Percentiles rank a stretch among this genome's conserved stretches.
phyloP scores from a whole-genome alignment of 2,329 filamentous ascomycete genomes.

The Phoma sp. region DNA sequence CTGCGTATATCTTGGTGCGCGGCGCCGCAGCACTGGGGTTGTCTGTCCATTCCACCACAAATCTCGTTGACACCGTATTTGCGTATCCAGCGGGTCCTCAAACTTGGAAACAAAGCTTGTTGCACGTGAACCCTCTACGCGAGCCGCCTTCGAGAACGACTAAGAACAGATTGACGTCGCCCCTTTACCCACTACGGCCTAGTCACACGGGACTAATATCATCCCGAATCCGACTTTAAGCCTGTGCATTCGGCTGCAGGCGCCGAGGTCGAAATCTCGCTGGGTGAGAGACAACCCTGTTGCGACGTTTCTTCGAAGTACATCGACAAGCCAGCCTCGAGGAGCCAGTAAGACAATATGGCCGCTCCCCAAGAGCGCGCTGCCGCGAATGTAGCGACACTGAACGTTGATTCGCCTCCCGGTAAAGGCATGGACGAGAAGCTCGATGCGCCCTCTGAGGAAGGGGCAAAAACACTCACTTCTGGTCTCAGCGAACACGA shows the following conservation, averaged over 20 bases:
- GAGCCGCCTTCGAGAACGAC: slow-evolving; percentile 8
- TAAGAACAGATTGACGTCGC: slow-evolving; percentile 9
- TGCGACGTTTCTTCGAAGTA: slow-evolving; percentile 6
- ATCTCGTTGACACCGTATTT: slow-evolving; percentile 1
- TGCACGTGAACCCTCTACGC: slow-evolving; percentile 13
- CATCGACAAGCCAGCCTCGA: slow-evolving; percentile 9
- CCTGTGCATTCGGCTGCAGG: slow-evolving; percentile 10
- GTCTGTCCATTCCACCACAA: not conserved
- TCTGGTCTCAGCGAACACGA: slow-evolving; percentile 41
- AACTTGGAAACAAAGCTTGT: slow-evolving; percentile 6
- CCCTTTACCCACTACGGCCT: slow-evolving; percentile 14
- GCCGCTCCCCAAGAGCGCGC: slow-evolving; percentile 17
- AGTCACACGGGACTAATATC: slow-evolving; percentile 11
- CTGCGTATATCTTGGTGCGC: not conserved
- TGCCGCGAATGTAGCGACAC: slow-evolving; percentile 9
- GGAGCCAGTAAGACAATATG: slow-evolving; percentile 12
- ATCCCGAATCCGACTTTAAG: slow-evolving; percentile 8
- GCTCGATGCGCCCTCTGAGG: slow-evolving; percentile 25
- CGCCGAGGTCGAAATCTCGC: slow-evolving; percentile 18
- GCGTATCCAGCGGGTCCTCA: slow-evolving; percentile 9
- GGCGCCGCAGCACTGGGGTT: not conserved
- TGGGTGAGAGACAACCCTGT: slow-evolving; percentile 11
- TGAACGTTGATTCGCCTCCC: slow-evolving; percentile 6
- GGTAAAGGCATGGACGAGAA: slow-evolving; percentile 34
- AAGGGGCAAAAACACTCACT: slow-evolving; percentile 32